Conservation (phyloP, 1,284 basidiomycete genomes). For the Heterobasidion parviporum region DNA sequence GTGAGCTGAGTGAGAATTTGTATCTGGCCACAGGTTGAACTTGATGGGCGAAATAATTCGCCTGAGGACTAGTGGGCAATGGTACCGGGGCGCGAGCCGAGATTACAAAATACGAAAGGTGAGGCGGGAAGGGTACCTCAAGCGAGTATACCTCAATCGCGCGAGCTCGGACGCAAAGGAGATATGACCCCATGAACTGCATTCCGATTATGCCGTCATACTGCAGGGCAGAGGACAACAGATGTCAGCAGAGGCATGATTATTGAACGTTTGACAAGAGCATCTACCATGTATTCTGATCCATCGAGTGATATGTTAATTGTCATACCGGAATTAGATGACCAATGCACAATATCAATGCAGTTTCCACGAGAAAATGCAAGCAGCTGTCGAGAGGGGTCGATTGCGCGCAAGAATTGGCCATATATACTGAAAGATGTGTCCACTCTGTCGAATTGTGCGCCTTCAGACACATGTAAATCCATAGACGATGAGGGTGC, state of each 20-base stretch:
- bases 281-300: slow-evolving; percentile 22
- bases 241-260: background rate
- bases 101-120: slow-evolving; percentile 1
- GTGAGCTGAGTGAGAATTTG: slow-evolving; percentile 28
- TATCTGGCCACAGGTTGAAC: slow-evolving; percentile 5
- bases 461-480: slow-evolving; percentile 7
- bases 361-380: slow-evolving; percentile 21
- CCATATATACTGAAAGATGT: slow-evolving; percentile 6
- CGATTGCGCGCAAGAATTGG: slow-evolving; percentile 26
- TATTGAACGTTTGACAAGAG: background rate
- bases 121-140: slow-evolving; percentile 1
- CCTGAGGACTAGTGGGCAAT: background rate
- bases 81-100: slow-evolving; percentile 7
- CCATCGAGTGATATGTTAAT: slow-evolving; percentile 15
- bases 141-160: slow-evolving; percentile 41
- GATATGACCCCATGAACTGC: slow-evolving; percentile 36
- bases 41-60: slow-evolving; percentile 10
- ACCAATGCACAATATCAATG: slow-evolving; percentile 27
- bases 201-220: slow-evolving; percentile 41
- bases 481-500: background rate
- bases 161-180: slow-evolving; percentile 41
- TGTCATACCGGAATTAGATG: slow-evolving; percentile 11
- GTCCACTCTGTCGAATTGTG: slow-evolving; percentile 10
- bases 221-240: slow-evolving; percentile 18
- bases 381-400: slow-evolving; percentile 19